Conservation (phyloP, 2,329 filamentous ascomycete species). For the Tolypocladium cylindrosporum region DNA sequence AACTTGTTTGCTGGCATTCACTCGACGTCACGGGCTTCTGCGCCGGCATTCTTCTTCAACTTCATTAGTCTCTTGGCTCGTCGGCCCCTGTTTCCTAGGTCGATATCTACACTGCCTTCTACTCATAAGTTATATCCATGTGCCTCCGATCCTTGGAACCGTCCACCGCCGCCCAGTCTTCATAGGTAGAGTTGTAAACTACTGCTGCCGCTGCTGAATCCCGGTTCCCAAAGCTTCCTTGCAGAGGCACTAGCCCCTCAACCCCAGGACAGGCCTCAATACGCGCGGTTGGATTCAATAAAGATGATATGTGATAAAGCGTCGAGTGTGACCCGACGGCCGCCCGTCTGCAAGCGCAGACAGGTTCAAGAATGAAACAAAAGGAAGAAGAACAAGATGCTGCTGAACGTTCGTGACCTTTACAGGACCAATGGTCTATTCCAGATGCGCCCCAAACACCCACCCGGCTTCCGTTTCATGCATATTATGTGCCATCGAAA, state of each 20-base stretch:
- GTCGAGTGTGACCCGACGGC: not conserved
- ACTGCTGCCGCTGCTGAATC: not conserved
- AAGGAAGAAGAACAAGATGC: not conserved
- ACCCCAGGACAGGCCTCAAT: not conserved
- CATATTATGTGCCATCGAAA: slow-evolving; percentile 4
- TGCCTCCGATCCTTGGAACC: not conserved
- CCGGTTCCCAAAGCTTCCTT: not conserved
- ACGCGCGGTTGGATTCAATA: not conserved
- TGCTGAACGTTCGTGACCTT: slow-evolving; percentile 1
- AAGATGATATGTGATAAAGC: not conserved
- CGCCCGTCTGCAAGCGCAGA: not conserved
- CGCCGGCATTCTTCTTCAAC: not conserved
- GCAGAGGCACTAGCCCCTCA: too few relatives aligned
- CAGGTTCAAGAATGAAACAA: slow-evolving; percentile 1
- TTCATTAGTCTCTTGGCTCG: not conserved
- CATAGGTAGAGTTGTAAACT: not conserved
- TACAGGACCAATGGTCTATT: slow-evolving; percentile 4
- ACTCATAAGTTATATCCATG: not conserved
- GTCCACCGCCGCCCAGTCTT: not conserved
- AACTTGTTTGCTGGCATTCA: not conserved
- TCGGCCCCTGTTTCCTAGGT: not conserved
- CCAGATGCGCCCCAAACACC: slow-evolving; percentile 11
- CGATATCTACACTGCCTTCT: not conserved
- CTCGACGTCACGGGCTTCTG: not conserved
- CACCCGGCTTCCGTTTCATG: slow-evolving; percentile 5